Evolutionary conservation across 345 rosid species (phyloP).

Genomic region (Lumnitzera racemosa): DNA sequence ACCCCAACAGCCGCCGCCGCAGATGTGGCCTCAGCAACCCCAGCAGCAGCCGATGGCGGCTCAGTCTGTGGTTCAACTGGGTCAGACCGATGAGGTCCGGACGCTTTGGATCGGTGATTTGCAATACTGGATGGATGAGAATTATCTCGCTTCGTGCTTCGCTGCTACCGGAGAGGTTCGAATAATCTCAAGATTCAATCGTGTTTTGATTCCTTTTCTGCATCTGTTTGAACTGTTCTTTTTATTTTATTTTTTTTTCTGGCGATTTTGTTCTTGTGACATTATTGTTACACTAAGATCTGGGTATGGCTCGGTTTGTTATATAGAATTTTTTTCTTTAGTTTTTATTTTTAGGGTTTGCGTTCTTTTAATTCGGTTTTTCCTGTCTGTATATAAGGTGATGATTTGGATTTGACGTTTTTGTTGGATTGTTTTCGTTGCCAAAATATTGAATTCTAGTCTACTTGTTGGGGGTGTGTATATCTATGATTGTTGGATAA

Average conservation of each 20-base stretch:
- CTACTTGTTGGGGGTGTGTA: too few relatives aligned
- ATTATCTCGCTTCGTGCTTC: constrained; percentile 45
- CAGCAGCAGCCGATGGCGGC: constrained; percentile 19
- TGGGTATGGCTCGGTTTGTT: too few relatives aligned
- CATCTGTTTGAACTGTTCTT: not conserved
- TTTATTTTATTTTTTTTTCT: not conserved
- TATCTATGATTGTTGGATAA: too few relatives aligned
- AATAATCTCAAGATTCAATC: not conserved
- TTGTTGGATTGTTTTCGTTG: too few relatives aligned
- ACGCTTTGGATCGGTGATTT: constrained; percentile 96
- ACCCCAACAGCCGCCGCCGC: constrained; percentile 9
- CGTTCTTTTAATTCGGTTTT: too few relatives aligned
- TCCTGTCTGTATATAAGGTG: too few relatives aligned
- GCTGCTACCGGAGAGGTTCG: constrained; percentile 60
- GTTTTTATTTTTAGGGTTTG: too few relatives aligned
- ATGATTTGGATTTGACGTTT: too few relatives aligned
- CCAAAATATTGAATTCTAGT: too few relatives aligned
- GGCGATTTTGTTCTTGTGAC: not conserved
- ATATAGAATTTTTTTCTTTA: too few relatives aligned
- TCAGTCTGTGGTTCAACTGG: constrained; percentile 26
- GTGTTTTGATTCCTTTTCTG: not conserved
- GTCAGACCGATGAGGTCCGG: constrained; percentile 61
- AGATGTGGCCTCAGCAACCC: constrained; percentile 24
- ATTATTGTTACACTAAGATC: too few relatives aligned
- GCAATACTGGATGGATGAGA: constrained; percentile 96